Evolutionary conservation across 352 stramenopile species (phyloP).

Genomic region (Thraustochytrium sp.): DNA sequence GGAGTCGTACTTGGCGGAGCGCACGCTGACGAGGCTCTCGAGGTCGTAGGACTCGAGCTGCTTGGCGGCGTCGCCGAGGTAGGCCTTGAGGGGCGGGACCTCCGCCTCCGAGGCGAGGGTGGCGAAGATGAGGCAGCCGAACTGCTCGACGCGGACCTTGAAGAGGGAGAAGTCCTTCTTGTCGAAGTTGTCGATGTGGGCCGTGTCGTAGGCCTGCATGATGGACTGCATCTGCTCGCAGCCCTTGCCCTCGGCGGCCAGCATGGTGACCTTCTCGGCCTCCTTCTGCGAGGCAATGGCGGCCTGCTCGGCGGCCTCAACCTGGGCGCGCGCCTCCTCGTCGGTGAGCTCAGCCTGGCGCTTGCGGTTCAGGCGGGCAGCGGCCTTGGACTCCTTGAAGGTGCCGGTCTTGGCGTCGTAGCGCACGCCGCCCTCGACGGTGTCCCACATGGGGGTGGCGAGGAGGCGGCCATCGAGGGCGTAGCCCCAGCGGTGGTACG

Average conservation of each 20-base stretch:
- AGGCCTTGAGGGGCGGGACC: conserved; percentile 35
- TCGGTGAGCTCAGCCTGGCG: background rate
- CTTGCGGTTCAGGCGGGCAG: background rate
- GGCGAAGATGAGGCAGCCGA: conserved; percentile 46
- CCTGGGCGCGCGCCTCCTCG: background rate
- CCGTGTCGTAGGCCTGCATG: conserved; percentile 46
- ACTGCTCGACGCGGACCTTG: conserved; percentile 45
- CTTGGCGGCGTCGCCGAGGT: conserved; percentile 44
- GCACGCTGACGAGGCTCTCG: conserved; percentile 46
- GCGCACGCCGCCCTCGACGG: background rate
- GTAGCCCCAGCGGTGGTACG: conserved; percentile 52
- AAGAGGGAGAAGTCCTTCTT: conserved; percentile 50
- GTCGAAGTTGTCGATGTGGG: conserved; percentile 49
- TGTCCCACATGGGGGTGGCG: conserved; percentile 48
- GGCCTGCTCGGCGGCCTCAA: background rate
- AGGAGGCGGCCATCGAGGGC: conserved; percentile 48
- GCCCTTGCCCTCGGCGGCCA: background rate
- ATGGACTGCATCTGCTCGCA: conserved; percentile 21
- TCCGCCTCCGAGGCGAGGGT: conserved; percentile 37
- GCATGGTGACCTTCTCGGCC: background rate
- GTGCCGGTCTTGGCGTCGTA: conserved; percentile 8
- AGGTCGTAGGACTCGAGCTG: conserved; percentile 46
- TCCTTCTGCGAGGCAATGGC: background rate
- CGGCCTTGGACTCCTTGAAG: background rate
- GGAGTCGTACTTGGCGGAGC: conserved; percentile 8